Base-by-base conservation (phyloP, 306 rosid genomes). In the Quercus engelmannii region DNA sequence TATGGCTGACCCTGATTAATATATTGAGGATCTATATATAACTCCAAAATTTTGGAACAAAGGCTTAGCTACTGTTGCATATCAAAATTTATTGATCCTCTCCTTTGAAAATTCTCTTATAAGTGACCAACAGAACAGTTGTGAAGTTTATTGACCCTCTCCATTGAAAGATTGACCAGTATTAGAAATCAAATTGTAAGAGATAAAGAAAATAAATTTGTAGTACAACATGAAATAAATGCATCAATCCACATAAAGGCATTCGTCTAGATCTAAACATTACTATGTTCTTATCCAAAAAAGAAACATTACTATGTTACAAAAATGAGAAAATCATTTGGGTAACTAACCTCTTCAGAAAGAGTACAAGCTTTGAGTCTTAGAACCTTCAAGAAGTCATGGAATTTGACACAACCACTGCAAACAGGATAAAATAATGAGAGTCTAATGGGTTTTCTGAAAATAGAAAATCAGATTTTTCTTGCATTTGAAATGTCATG, bases 351-450 rank as follows among this genome's bases (percentile, higher is more conserved):
- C 97, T 93, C 90, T 85, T 86, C 88, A 10, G 97, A 83, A 62
- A 89, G 73, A 38, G 86, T 68, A 82, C 98, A 89, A 68, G 86
- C 85, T 85, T 85, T 83, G 73, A 95, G 94, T 85, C 91, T 82
- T 75, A 91, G 79, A 85, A 76, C 91, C 76, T 82, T 90, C 87
- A 95, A 57, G 88, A 95, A 95, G 83, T 83, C 89, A 79, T 82
- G 76, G 81, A 90, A 95, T 54, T 85, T 86, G 73, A 88, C 98
- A 74, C 79, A 87, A 13, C 97, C 99, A 78, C 99, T 95, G 93
- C 87, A 83, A 81, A 70, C 25, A 82, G 30, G 43, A 78, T 73
- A 46, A 43, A 75, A 85, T 33, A 43, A 69, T 59, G 23, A 68
- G 38, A 79, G 15, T 13, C 14, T 71, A 20, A 46, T 35, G 28